Conservation (phyloP, 768 basidiomycete genomes). For the Dioszegia aurantiaca region DNA sequence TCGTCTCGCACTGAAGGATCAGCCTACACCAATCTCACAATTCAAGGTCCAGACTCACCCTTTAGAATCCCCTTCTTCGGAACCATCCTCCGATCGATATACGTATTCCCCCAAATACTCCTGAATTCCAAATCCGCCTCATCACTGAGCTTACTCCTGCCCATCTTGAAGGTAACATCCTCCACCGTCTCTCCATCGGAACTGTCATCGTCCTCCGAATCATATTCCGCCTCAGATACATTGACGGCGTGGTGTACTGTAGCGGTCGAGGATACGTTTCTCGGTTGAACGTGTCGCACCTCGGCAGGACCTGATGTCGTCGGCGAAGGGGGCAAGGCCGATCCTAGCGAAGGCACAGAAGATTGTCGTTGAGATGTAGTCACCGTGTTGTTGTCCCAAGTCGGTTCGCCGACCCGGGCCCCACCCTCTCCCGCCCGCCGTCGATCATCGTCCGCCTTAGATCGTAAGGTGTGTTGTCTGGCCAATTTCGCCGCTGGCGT, state of each 20-base stretch:
- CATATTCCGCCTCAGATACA: slow-evolving; percentile 57
- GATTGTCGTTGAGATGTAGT: slow-evolving; percentile 7
- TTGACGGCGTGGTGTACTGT: slow-evolving; percentile 38
- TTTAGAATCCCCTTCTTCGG: slow-evolving; percentile 87
- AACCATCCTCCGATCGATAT: slow-evolving; percentile 59
- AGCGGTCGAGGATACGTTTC: slow-evolving; percentile 56
- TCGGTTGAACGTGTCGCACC: slow-evolving; percentile 54
- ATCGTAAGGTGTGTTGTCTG: slow-evolving; percentile 77
- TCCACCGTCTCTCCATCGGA: slow-evolving; percentile 54
- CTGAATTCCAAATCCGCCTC: slow-evolving; percentile 59
- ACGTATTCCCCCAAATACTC: slow-evolving; percentile 67
- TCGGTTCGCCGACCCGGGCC: slow-evolving; percentile 19
- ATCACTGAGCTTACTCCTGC: slow-evolving; percentile 14
- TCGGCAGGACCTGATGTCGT: slow-evolving; percentile 15
- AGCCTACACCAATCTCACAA: neutral
- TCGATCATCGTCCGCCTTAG: slow-evolving; percentile 66
- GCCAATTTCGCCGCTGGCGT: slow-evolving; percentile 88
- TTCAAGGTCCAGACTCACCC: slow-evolving; percentile 57
- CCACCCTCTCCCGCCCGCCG: neutral
- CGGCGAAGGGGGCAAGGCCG: slow-evolving; percentile 9
- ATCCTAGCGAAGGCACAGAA: slow-evolving; percentile 10
- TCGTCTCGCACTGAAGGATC: neutral
- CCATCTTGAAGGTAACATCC: slow-evolving; percentile 43
- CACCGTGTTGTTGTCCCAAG: slow-evolving; percentile 78
- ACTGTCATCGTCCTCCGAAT: slow-evolving; percentile 61